Conservation (phyloP, 192 early-diverging fungal species). For the Backusella liffmaniae region DNA sequence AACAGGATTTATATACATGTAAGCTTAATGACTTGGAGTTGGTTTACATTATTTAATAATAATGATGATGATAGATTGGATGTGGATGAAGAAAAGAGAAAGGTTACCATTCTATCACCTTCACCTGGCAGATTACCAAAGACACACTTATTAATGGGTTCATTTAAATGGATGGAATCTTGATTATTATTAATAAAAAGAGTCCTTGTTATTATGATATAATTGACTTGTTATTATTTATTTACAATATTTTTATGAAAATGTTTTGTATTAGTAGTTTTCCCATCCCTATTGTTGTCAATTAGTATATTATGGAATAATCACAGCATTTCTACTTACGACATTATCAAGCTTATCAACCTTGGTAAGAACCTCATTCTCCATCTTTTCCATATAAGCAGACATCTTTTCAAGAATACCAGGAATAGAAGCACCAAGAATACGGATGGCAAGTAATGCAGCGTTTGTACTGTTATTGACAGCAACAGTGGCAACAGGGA, state of each 20-base stretch:
- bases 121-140: slow-evolving; percentile 86
- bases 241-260: background rate
- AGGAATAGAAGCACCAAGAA: slow-evolving; percentile 79
- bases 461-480: slow-evolving; percentile 99
- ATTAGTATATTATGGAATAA: background rate
- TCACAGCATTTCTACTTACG: slow-evolving; percentile 9
- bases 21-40: slow-evolving; percentile 29
- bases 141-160: slow-evolving; percentile 77
- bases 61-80: slow-evolving; percentile 50
- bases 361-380: slow-evolving; percentile 85
- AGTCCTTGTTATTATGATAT: background rate
- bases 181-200: slow-evolving; percentile 17
- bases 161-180: slow-evolving; percentile 92
- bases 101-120: slow-evolving; percentile 83
- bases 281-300: slow-evolving; percentile 29
- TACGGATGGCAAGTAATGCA: slow-evolving; percentile 89
- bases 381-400: slow-evolving; percentile 79
- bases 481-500: slow-evolving; percentile 98
- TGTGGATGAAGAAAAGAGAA: slow-evolving; percentile 78
- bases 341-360: slow-evolving; percentile 74
- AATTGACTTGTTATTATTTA: background rate
- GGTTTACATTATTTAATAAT: background rate
- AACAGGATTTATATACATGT: slow-evolving; percentile 85
- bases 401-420: slow-evolving; percentile 75
- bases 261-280: slow-evolving; percentile 20